Conservation (phyloP, 139 green algal genomes). For the Raphidocelis subcapitata region DNA sequence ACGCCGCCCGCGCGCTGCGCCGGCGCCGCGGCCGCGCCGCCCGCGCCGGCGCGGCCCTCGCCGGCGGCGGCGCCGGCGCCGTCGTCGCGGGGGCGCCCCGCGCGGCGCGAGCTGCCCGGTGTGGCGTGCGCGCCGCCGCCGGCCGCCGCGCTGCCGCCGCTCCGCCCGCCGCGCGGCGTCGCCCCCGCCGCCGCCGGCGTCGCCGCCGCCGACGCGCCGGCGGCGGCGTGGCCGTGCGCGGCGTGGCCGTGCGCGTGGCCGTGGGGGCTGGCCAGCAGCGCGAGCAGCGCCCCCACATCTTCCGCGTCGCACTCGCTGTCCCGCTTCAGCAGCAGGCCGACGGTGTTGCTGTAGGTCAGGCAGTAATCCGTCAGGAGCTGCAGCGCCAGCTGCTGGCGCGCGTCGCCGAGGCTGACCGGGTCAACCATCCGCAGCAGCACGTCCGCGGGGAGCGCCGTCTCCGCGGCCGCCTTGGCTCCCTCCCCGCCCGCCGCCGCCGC, state of each 20-base stretch:
- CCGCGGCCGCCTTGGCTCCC: not conserved
- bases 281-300: no score
- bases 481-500: not conserved
- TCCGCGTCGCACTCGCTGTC: no score
- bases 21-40: not conserved
- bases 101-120: not conserved
- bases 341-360: constrained; percentile 71
- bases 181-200: not conserved
- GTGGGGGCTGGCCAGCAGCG: constrained; percentile 2
- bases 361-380: constrained; percentile 84
- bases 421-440: constrained; percentile 33
- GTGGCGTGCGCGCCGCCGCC: not conserved
- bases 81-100: not conserved
- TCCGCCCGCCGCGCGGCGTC: constrained; percentile 3
- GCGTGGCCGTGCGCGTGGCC: constrained; percentile 8
- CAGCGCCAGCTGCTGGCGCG: constrained; percentile 67
- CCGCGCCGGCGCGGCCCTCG: not conserved
- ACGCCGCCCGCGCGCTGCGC: constrained; percentile 41
- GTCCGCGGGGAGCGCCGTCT: constrained; percentile 24
- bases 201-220: not conserved
- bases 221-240: no score
- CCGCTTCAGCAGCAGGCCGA: constrained; percentile 77
- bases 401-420: constrained; percentile 13
- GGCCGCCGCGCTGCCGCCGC: not conserved
- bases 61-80: not conserved